phyloP scores from a whole-genome alignment of 1,139 yeast species.

The Candida dubliniensis region DNA sequence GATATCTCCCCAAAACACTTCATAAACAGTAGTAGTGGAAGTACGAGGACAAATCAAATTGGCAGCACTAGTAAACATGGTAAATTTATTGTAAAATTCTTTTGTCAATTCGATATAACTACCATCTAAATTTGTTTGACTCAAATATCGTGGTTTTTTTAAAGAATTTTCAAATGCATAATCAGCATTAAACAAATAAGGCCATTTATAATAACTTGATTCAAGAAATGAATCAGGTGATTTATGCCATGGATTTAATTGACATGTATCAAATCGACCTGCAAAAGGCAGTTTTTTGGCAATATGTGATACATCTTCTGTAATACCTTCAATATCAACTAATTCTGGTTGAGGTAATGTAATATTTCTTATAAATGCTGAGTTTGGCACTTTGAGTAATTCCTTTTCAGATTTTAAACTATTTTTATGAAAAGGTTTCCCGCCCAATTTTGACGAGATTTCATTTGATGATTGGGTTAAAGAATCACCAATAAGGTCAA shows the following conservation, averaged over 20 bases:
- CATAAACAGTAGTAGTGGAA: constrained; percentile 28
- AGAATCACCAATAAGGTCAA: constrained; percentile 8
- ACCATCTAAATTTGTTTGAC: constrained; percentile 22
- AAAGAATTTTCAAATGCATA: constrained; percentile 31
- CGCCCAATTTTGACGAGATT: not conserved
- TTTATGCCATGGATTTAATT: constrained; percentile 29
- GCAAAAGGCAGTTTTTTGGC: constrained; percentile 23
- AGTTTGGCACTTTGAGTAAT: constrained; percentile 4
- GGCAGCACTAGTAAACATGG: constrained; percentile 22
- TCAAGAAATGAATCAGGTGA: constrained; percentile 20
- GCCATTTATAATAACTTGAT: constrained; percentile 38
- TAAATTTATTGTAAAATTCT: constrained; percentile 29
- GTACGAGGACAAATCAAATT: constrained; percentile 27
- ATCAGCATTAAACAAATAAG: constrained; percentile 43
- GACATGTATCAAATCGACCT: constrained; percentile 28
- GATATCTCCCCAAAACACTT: constrained; percentile 36
- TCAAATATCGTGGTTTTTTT: constrained; percentile 34
- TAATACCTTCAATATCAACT: constrained; percentile 14
- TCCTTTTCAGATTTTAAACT: constrained; percentile 2
- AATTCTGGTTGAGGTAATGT: constrained; percentile 17
- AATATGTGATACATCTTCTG: constrained; percentile 15
- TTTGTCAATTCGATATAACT: constrained; percentile 33
- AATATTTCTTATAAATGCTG: constrained; percentile 19
- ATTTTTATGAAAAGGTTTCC: not conserved
- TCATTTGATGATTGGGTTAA: not conserved